Conservation (phyloP, 2,329 filamentous ascomycete species). For the Aspergillus fumigatiaffinis region DNA sequence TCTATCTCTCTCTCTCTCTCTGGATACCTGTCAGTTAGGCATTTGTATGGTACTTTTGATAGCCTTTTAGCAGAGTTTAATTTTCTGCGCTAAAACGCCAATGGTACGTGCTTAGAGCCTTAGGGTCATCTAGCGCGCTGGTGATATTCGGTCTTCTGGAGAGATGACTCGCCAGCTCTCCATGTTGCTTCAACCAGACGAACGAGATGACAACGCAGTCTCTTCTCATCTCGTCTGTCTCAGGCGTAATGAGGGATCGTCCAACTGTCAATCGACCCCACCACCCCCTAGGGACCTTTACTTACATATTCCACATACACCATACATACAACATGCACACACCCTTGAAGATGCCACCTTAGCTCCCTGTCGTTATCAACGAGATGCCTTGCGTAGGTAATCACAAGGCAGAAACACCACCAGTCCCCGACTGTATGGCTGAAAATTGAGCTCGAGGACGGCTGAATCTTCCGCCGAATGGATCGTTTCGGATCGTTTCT, state of each 20-base stretch:
- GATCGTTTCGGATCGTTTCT: background rate
- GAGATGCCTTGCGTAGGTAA: background rate
- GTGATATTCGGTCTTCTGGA: background rate
- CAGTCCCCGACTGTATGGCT: background rate
- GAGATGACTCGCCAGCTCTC: background rate
- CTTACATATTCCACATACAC: background rate
- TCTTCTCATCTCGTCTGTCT: too few relatives aligned
- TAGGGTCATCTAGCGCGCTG: background rate
- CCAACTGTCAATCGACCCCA: background rate
- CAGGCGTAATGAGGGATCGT: background rate
- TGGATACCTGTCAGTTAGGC: background rate
- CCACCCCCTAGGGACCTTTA: background rate
- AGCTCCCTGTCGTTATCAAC: background rate
- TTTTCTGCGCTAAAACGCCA: background rate
- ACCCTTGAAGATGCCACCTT: background rate
- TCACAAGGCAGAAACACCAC: background rate
- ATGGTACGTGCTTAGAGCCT: background rate
- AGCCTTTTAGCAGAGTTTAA: background rate
- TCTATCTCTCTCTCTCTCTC: background rate
- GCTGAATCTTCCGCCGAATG: constrained; percentile 8
- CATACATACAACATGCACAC: background rate
- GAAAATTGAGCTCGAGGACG: background rate
- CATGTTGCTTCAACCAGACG: background rate
- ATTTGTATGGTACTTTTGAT: background rate
- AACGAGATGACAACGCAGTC: background rate